These are phyloP conservation scores for Hysterangium stoloniferum DNA, from an alignment of 768 basidiomycete genomes.

Conservation along the genomic window DNA sequence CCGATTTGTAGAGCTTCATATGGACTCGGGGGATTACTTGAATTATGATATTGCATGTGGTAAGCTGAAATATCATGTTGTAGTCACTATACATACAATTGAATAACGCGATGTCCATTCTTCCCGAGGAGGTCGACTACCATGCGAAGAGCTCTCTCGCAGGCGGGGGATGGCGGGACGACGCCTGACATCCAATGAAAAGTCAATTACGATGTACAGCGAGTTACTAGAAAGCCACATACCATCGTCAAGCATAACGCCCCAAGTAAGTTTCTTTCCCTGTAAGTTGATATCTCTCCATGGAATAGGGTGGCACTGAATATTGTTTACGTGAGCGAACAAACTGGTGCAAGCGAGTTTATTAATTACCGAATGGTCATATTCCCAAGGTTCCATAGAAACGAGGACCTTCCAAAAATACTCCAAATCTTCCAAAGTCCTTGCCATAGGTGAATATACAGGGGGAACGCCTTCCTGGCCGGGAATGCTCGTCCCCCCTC, in stretches of 20 bases:
- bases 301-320: conserved; percentile 28
- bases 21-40: conserved; percentile 37
- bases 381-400: conserved; percentile 55
- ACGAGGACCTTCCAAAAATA: conserved; percentile 61
- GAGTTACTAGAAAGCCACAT: conserved; percentile 13
- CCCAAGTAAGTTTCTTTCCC: conserved; percentile 53
- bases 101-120: conserved; percentile 42
- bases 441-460: conserved; percentile 53
- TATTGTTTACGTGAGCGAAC: background rate
- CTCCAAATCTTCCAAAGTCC: conserved; percentile 51
- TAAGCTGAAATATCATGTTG: background rate
- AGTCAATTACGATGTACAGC: background rate
- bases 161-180: conserved; percentile 51
- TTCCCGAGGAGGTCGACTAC: conserved; percentile 38
- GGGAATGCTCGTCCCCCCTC: conserved; percentile 36
- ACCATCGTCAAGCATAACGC: conserved; percentile 61
- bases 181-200: conserved; percentile 33
- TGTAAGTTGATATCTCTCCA: conserved; percentile 33
- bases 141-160: conserved; percentile 41
- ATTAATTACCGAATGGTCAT: conserved; percentile 43
- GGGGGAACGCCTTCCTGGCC: conserved; percentile 53
- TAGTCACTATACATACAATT: conserved; percentile 36
- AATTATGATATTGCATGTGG: background rate
- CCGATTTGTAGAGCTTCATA: conserved; percentile 45
- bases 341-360: background rate